Percentiles rank a stretch among this genome's conserved stretches.
phyloP scores from a whole-genome alignment of 805 yeast genomes.

The Ogataea pignaliae region DNA sequence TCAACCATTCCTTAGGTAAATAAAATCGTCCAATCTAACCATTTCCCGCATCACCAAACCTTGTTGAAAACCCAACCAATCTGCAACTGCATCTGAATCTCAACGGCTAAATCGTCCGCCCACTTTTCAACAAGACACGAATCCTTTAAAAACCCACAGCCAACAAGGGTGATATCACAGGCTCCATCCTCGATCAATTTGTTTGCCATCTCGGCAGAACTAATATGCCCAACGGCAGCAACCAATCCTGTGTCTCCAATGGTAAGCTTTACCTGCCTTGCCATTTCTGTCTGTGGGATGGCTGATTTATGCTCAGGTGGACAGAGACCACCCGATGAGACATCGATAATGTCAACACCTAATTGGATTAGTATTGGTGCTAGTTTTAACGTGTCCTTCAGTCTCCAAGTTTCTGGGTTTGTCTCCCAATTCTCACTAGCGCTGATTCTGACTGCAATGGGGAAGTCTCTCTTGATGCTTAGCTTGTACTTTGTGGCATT shows the following conservation, averaged over 20 bases:
- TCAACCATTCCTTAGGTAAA: neutral
- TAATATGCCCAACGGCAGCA: constrained; percentile 45
- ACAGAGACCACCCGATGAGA: constrained; percentile 49
- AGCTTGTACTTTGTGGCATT: constrained; percentile 38
- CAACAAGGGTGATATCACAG: constrained; percentile 48
- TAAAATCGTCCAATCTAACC: neutral
- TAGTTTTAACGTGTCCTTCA: constrained; percentile 40
- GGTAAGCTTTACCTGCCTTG: constrained; percentile 39
- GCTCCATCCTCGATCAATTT: constrained; percentile 36
- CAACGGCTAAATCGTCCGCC: constrained; percentile 46
- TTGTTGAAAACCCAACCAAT: constrained; percentile 14
- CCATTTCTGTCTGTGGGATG: constrained; percentile 36
- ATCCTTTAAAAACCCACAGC: constrained; percentile 40
- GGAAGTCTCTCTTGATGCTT: constrained; percentile 27
- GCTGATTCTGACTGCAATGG: constrained; percentile 45
- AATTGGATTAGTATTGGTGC: constrained; percentile 33
- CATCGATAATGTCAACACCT: constrained; percentile 50
- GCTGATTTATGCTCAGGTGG: constrained; percentile 21
- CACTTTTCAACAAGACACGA: constrained; percentile 47
- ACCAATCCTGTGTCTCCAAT: constrained; percentile 40
- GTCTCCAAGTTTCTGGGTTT: constrained; percentile 37
- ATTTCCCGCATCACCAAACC: too few species aligned
- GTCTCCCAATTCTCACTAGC: constrained; percentile 39
- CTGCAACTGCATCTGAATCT: constrained; percentile 16
- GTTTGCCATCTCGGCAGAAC: constrained; percentile 33